These are phyloP conservation scores for Penicillium samsonianum DNA, from an alignment of 495 filamentous ascomycete genomes.

Conservation along the genomic window DNA sequence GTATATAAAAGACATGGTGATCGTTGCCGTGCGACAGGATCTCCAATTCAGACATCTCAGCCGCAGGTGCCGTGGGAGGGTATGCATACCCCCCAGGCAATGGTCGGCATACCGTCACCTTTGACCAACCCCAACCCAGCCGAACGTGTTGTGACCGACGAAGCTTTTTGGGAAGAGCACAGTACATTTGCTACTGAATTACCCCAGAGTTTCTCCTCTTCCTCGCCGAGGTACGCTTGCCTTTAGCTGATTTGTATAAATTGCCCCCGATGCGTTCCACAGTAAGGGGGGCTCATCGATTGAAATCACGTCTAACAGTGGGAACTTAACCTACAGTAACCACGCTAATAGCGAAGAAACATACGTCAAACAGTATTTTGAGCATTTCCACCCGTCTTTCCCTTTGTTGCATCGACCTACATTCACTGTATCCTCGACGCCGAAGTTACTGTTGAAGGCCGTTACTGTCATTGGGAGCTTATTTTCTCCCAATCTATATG, in stretches of 20 bases:
- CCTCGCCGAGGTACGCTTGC: constrained; percentile 12
- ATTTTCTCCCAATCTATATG: constrained; percentile 7
- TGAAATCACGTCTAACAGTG: neutral
- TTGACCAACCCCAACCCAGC: neutral
- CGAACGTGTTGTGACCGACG: constrained; percentile 3
- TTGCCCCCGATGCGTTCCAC: neutral
- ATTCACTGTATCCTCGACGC: constrained; percentile 16
- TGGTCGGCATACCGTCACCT: neutral
- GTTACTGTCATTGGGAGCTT: constrained; percentile 18
- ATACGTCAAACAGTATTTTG: constrained; percentile 20
- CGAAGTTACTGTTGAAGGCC: constrained; percentile 14
- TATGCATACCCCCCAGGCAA: constrained; percentile 3
- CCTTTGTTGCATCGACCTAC: constrained; percentile 17
- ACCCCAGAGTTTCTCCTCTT: constrained; percentile 7
- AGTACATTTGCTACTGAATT: constrained; percentile 10
- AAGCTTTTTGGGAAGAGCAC: constrained; percentile 9
- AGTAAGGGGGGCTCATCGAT: neutral
- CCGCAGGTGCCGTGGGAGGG: constrained; percentile 1
- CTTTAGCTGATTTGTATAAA: neutral
- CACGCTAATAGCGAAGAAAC: constrained; percentile 7
- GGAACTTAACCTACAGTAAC: neutral
- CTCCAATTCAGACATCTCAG: neutral
- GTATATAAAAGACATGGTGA: constrained; percentile 18
- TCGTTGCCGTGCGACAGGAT: constrained; percentile 9
- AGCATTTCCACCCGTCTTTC: constrained; percentile 19